Base-by-base conservation (phyloP, 2,329 filamentous ascomycete species). In the Cadophora sp. region DNA sequence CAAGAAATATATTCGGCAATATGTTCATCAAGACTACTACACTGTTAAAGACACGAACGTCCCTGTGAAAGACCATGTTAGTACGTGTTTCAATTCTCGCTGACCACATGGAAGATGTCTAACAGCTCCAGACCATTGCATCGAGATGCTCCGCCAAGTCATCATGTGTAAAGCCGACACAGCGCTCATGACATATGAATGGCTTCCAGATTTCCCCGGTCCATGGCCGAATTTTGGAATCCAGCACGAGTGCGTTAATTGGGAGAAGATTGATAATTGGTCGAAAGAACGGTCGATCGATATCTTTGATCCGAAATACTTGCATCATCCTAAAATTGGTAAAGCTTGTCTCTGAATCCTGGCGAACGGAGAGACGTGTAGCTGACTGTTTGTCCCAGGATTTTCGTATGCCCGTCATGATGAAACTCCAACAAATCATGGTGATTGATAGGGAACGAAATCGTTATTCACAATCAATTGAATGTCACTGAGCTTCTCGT, bases 151-250 rank as follows among this genome's bases (percentile, higher is more conserved):
- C 19, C 60, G 60, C 6, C 60, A 62, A 51, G 40, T 62, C 9
- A 22, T 51, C 7, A 62, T 62, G 60, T 62, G 43, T 26, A 62
- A 62, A 51, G 60, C 19, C 6, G 60, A 62, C 22, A 51, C 27
- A 8, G 43, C 43, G 24, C 26, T 62, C 5, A 50, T 62, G 60
- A 62, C 60, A 5, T 62, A 62, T 9, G 60, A 62, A 24, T 62
- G 60, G 60, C 40, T 62, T 24, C 43, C 60, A 14, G 43, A 62
- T 50, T 62, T 62, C 9, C 60, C 40, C 8, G 43, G 60, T 4
- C 60, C 60, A 7, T 62, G 60, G 60, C 60, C 60, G 2, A 62
- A 62, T 14, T 62, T 62, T 37, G 60, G 43, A 11, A 51, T 62
- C 19, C 60, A 62, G 40, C 60, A 62, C 22, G 43, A 62, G 37